A percentile compares a stretch with the other conserved stretches of the same genome.
phyloP scores from a whole-genome alignment of 176 grass and related monocot genomes.

The Bolboschoenus planiculmis region DNA sequence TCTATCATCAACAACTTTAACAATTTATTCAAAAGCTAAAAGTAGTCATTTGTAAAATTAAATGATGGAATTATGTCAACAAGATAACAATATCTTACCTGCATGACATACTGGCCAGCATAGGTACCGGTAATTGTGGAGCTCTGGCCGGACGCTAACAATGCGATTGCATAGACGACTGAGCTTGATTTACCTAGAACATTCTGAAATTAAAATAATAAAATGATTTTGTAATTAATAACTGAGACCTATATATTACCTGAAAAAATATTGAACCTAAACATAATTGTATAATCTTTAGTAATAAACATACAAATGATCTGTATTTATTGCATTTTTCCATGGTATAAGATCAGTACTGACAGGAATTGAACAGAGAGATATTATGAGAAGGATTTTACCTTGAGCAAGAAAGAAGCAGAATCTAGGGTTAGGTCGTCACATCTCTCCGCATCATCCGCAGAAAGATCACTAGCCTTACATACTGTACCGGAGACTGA shows the following conservation, averaged over 20 bases:
- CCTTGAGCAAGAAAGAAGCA: constrained; percentile 86
- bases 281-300: not conserved
- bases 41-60: not conserved
- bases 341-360: not conserved
- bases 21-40: not conserved
- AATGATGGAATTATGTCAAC: not conserved
- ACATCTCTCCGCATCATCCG: constrained; percentile 36
- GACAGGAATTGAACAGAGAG: not conserved
- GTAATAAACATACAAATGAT: not conserved
- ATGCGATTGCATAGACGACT: constrained; percentile 62
- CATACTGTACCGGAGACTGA: constrained; percentile 70
- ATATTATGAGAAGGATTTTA: not conserved
- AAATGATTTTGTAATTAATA: not conserved
- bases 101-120: constrained; percentile 90
- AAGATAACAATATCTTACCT: constrained; percentile 33
- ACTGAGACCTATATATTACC: not conserved
- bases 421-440: constrained; percentile 47
- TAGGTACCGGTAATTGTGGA: constrained; percentile 93
- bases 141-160: constrained; percentile 92
- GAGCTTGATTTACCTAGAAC: constrained; percentile 81
- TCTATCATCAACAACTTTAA: not conserved
- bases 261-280: not conserved
- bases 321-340: not conserved
- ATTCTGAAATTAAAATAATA: constrained; percentile 38
- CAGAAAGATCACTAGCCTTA: constrained; percentile 28